A percentile compares a stretch with the other conserved stretches of the same genome.
Evolutionary conservation across 2,329 filamentous ascomycete genomes (phyloP).

Genomic region (Penicillium psychrosexuale): DNA sequence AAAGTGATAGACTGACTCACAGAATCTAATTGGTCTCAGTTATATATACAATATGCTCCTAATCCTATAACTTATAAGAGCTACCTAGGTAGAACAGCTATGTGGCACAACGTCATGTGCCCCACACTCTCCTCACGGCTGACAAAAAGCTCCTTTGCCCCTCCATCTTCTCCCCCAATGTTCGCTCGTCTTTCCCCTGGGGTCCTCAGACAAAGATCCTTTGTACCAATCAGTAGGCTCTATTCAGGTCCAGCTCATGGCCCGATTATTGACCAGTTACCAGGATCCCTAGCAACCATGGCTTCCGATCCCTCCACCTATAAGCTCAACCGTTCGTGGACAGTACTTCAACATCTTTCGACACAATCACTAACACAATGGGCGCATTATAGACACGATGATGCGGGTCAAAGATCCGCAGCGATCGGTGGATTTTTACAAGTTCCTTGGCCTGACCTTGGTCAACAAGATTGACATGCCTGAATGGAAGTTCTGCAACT

Average conservation of each 20-base stretch:
- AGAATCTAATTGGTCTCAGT: neutral
- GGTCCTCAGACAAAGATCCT: constrained; percentile 22
- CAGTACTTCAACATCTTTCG: neutral
- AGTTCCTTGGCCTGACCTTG: constrained; percentile 82
- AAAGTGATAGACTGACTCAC: neutral
- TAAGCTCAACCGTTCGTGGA: constrained; percentile 60
- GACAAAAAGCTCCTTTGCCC: constrained; percentile 13
- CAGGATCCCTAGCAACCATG: constrained; percentile 48
- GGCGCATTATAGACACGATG: constrained; percentile 53
- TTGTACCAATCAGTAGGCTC: constrained; percentile 20
- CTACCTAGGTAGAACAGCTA: neutral
- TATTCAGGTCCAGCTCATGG: neutral
- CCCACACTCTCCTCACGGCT: constrained; percentile 16
- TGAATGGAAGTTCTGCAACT: constrained; percentile 89
- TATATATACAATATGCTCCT: neutral
- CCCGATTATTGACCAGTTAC: constrained; percentile 14
- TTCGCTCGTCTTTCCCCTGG: constrained; percentile 23
- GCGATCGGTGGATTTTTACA: constrained; percentile 85
- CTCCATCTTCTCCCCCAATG: constrained; percentile 19
- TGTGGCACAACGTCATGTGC: constrained; percentile 5
- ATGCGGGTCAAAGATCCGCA: constrained; percentile 93
- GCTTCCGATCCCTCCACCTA: constrained; percentile 60
- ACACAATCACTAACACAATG: constrained; percentile 18
- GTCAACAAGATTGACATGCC: constrained; percentile 78
- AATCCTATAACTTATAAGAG: neutral